These are phyloP conservation scores for Castanea crenata DNA, from an alignment of 306 rosid species.

Conservation along the genomic window DNA sequence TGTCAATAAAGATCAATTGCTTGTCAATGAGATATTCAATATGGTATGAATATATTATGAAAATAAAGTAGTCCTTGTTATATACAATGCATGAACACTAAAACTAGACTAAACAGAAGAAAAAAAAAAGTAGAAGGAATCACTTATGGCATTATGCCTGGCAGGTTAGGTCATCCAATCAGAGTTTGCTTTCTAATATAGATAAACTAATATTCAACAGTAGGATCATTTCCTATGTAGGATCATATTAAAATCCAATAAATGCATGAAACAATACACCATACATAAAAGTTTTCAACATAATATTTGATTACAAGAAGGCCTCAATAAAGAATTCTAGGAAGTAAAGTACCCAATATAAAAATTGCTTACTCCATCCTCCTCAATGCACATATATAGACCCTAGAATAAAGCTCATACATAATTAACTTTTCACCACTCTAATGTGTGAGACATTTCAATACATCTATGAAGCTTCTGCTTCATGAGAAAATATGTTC, in stretches of 20 bases:
- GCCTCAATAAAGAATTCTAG: no score
- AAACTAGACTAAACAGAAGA: neutral
- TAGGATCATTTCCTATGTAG: neutral
- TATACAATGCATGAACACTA: neutral
- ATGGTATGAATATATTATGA: neutral
- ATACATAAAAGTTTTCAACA: neutral
- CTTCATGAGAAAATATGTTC: neutral
- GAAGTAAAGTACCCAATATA: no score
- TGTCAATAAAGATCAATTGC: slow-evolving; percentile 9
- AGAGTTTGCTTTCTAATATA: neutral
- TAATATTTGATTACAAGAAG: neutral
- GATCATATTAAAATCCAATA: neutral
- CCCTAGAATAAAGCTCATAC: neutral
- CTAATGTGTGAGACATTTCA: neutral
- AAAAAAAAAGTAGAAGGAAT: neutral
- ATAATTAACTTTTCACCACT: neutral
- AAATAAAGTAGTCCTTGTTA: slow-evolving; percentile 3
- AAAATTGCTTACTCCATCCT: neutral
- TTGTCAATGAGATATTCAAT: slow-evolving; percentile 7
- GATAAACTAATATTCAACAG: neutral
- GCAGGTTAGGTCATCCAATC: neutral
- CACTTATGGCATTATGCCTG: neutral
- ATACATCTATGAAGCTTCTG: neutral
- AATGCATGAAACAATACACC: neutral
- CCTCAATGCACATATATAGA: neutral